Percentiles rank a stretch among this genome's conserved stretches.
phyloP scores from a whole-genome alignment of 1,284 basidiomycete species.

The Cryptococcus amylolentus region DNA sequence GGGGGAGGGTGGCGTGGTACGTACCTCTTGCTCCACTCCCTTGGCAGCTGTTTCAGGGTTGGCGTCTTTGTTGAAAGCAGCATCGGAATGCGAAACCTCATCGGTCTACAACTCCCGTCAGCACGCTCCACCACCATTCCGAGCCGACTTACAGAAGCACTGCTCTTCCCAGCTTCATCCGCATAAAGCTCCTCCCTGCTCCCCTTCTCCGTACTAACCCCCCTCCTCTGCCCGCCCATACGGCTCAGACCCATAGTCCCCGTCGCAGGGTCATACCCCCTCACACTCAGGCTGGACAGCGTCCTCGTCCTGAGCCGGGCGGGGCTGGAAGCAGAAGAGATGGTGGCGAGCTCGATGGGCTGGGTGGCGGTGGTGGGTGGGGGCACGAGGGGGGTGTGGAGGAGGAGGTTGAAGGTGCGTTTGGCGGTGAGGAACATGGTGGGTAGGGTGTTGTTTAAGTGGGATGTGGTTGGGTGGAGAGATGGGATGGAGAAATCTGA shows the following conservation, averaged over 20 bases:
- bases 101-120: conserved; percentile 24
- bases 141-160: conserved; percentile 35
- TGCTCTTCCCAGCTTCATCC: conserved; percentile 40
- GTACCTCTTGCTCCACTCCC: conserved; percentile 35
- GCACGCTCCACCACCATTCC: not conserved
- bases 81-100: conserved; percentile 43
- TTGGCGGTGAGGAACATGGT: conserved; percentile 30
- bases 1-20: conserved; percentile 2
- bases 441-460: conserved; percentile 4
- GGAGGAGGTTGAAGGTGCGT: conserved; percentile 34
- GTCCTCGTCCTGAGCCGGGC: conserved; percentile 25
- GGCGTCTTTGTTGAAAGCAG: conserved; percentile 38
- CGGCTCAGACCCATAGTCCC: not conserved
- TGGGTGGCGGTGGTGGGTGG: conserved; percentile 22
- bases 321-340: conserved; percentile 21
- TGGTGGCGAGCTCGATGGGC: conserved; percentile 32
- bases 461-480: not conserved
- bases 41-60: conserved; percentile 32
- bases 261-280: not conserved
- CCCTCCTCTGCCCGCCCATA: conserved; percentile 11
- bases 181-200: conserved; percentile 44
- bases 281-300: conserved; percentile 23
- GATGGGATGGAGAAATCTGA: too few species aligned
- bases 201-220: conserved; percentile 35
- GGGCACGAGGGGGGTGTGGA: conserved; percentile 42